Conservation (phyloP, 2,329 filamentous ascomycete genomes). For the Ophiosphaerella korrae region DNA sequence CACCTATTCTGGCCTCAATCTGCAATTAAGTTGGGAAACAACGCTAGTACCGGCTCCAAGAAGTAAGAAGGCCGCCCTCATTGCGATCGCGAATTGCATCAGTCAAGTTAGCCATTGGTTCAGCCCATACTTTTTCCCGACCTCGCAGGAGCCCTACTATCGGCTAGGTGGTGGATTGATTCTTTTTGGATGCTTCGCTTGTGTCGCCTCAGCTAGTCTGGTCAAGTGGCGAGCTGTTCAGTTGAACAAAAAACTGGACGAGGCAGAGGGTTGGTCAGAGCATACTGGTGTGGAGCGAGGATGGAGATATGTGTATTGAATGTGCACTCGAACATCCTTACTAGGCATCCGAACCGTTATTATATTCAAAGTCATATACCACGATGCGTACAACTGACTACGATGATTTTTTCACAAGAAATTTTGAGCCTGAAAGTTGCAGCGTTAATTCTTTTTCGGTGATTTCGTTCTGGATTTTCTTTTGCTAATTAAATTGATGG, state of each 20-base stretch:
- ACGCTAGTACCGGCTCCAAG: constrained; percentile 50
- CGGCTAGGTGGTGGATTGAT: constrained; percentile 29
- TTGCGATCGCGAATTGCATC: constrained; percentile 52
- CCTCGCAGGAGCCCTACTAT: constrained; percentile 29
- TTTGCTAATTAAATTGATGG: too few species aligned
- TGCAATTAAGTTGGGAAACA: constrained; percentile 52
- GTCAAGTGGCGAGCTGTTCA: constrained; percentile 25
- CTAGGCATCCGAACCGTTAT: too few species aligned
- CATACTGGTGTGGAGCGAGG: constrained; percentile 34
- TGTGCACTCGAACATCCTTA: too few species aligned
- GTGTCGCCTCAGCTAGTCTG: constrained; percentile 8
- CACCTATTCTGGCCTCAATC: constrained; percentile 48
- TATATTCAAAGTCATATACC: too few species aligned
- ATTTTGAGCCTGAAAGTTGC: too few species aligned
- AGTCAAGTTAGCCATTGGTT: constrained; percentile 52
- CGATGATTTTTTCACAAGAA: too few species aligned
- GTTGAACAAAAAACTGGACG: constrained; percentile 37
- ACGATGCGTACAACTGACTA: too few species aligned
- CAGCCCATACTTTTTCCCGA: constrained; percentile 48
- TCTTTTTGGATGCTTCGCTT: constrained; percentile 32
- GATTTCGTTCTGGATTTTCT: too few species aligned
- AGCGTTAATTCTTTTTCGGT: too few species aligned
- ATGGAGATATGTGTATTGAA: constrained; percentile 33
- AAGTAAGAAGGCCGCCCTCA: constrained; percentile 50
- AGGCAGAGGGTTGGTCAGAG: constrained; percentile 30